Base-by-base conservation (phyloP, 2,329 filamentous ascomycete genomes). In the Diaporthe destruens region DNA sequence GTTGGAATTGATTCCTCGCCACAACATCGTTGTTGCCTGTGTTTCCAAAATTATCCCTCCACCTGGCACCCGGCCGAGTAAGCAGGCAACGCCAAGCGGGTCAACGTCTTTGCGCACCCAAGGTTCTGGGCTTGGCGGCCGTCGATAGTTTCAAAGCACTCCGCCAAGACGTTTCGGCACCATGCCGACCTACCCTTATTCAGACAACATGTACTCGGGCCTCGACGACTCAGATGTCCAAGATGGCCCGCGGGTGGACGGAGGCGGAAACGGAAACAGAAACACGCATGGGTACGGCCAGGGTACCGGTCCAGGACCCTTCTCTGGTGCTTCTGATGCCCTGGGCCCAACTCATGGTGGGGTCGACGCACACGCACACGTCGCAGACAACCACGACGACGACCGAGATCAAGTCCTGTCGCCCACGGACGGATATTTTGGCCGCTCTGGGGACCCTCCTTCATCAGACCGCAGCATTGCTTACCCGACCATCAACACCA, bases 361-460 rank as follows among this genome's bases (percentile, higher is more conserved):
- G 53, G 39, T 51, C 57, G 42, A 66, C 65, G 9, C 39, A 66
- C 61, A 66, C 65, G 9, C 39, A 66, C 61, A 66, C 44, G 61
- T 66, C 32, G 47, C 61, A 66, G 61, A 57, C 47, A 12, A 42
- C 39, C 16, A 42, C 39, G 47, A 69, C 42, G 72, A 76, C 61
- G 73, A 76, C 61, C 75, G 76, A 9, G 63, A 80, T 53, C 75
- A 81, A 67, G 75, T 81, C 23, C 79, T 87, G 71, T 88, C 86
- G 39, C 86, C 86, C 51, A 84, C 85, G n/a, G 85, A 88, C 74
- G 86, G 86, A 47, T 87, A 87, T 82, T 88, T 88, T 77, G 81
- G 82, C 76, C 80, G 77, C 47, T 77, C 75, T 34, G 72, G 59
- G 20, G 44, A 54, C 23, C 34, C 42, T 29, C 7, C 76, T 44